Evolutionary conservation across 164 flowering plant genomes (phyloP).

Genomic region (Magnolia sinica): DNA sequence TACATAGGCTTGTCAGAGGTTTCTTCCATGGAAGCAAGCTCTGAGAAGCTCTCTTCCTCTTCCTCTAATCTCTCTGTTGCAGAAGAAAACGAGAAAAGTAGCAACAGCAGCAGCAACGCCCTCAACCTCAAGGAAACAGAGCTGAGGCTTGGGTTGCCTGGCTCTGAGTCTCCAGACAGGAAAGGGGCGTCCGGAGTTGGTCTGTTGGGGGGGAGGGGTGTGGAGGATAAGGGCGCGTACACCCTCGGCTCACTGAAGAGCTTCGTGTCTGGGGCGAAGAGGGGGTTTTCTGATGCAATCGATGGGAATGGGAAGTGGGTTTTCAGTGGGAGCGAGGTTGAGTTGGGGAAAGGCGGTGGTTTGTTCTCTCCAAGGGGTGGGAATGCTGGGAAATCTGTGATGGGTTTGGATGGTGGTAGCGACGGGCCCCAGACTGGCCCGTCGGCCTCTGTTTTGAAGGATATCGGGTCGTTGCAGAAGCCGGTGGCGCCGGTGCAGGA

Average conservation of each 20-base stretch:
- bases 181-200: constrained; percentile 18
- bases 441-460: constrained; percentile 21
- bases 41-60: constrained; percentile 34
- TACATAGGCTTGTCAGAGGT: constrained; percentile 69
- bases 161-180: constrained; percentile 73
- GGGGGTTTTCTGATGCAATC: constrained; percentile 68
- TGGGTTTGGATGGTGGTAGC: constrained; percentile 24
- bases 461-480: constrained; percentile 30
- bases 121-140: constrained; percentile 54
- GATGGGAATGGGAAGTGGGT: constrained; percentile 65
- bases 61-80: constrained; percentile 15
- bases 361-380: constrained; percentile 47
- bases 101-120: not conserved
- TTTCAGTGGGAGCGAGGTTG: constrained; percentile 50
- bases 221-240: constrained; percentile 26
- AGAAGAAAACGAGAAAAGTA: constrained; percentile 15
- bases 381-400: constrained; percentile 29
- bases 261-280: constrained; percentile 59
- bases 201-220: constrained; percentile 8
- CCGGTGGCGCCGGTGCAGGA: constrained; percentile 34
- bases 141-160: constrained; percentile 88
- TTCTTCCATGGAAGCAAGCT: constrained; percentile 42
- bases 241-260: constrained; percentile 30
- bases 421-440: constrained; percentile 20
- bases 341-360: constrained; percentile 31